These are phyloP conservation scores for Cystofilobasidium macerans DNA, from an alignment of 768 basidiomycete species.

Conservation along the genomic window DNA sequence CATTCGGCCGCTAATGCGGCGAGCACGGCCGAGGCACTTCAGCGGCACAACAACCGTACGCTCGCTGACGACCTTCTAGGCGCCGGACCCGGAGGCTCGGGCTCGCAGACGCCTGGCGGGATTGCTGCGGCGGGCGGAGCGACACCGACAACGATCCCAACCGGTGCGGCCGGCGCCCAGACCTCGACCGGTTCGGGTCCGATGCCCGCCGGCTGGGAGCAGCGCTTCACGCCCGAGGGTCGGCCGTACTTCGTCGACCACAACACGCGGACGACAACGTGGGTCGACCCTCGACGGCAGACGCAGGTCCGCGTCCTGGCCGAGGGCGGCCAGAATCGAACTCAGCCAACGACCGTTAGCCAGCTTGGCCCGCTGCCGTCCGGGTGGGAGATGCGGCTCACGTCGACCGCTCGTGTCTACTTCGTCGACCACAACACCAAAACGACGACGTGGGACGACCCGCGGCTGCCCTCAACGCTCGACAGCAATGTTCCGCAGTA, in stretches of 20 bases:
- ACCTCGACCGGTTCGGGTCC: slow-evolving; percentile 73
- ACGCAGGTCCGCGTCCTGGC: slow-evolving; percentile 95
- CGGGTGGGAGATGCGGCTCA: slow-evolving; percentile 99
- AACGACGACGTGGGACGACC: slow-evolving; percentile 98
- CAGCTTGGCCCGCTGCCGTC: slow-evolving; percentile 94
- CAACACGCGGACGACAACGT: slow-evolving; percentile 98
- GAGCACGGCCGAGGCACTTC: slow-evolving; percentile 74
- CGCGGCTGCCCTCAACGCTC: slow-evolving; percentile 77
- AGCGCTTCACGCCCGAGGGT: slow-evolving; percentile 95
- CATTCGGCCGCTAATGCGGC: slow-evolving; percentile 46
- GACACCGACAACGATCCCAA: slow-evolving; percentile 27
- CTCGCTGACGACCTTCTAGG: slow-evolving; percentile 76
- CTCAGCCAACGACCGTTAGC: slow-evolving; percentile 88
- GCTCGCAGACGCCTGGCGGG: slow-evolving; percentile 26
- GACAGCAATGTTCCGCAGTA: slow-evolving; percentile 98
- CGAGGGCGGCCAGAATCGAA: slow-evolving; percentile 73
- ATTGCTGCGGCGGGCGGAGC: slow-evolving; percentile 28
- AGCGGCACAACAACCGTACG: slow-evolving; percentile 71
- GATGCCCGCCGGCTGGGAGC: slow-evolving; percentile 96
- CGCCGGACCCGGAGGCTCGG: slow-evolving; percentile 40
- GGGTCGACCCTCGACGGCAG: slow-evolving; percentile 97
- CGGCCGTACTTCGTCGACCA: slow-evolving; percentile 99
- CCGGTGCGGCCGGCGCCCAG: slow-evolving; percentile 31
- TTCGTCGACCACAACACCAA: slow-evolving; percentile 97
- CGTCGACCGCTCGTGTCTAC: slow-evolving; percentile 93